Evolutionary conservation across 768 basidiomycete species (phyloP).

Genomic region (Kwoniella dejecticola): DNA sequence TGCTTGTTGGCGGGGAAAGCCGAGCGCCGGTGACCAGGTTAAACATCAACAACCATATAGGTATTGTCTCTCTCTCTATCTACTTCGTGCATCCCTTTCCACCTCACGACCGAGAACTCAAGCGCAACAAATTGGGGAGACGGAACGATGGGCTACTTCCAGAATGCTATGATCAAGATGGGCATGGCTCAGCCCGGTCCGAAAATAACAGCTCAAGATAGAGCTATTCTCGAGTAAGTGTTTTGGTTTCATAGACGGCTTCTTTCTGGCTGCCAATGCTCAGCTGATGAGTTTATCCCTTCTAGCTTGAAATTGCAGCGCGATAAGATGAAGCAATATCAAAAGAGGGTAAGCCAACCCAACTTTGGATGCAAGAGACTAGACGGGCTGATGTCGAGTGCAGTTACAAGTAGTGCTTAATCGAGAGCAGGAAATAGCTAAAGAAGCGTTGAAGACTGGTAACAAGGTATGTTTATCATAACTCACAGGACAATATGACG

Average conservation of each 20-base stretch:
- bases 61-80: no score
- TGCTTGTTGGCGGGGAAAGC: conserved; percentile 8
- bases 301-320: conserved; percentile 95
- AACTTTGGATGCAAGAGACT: not conserved
- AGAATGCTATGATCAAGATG: conserved; percentile 45
- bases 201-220: conserved; percentile 89
- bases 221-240: conserved; percentile 89
- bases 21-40: not conserved
- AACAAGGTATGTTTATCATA: conserved; percentile 64
- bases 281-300: conserved; percentile 34
- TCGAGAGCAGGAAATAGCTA: conserved; percentile 86
- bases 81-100: no score
- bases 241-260: conserved; percentile 24
- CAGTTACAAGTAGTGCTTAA: conserved; percentile 86
- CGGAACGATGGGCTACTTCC: conserved; percentile 39
- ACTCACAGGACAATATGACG: no score
- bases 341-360: conserved; percentile 70
- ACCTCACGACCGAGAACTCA: no score
- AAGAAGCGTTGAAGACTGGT: conserved; percentile 73
- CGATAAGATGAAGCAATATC: conserved; percentile 93
- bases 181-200: conserved; percentile 59
- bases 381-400: not conserved
- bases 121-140: no score
- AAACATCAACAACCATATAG: no score
- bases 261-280: conserved; percentile 20